Base-by-base conservation (phyloP, 2,329 filamentous ascomycete species). In the Cryphonectria nitschkei region DNA sequence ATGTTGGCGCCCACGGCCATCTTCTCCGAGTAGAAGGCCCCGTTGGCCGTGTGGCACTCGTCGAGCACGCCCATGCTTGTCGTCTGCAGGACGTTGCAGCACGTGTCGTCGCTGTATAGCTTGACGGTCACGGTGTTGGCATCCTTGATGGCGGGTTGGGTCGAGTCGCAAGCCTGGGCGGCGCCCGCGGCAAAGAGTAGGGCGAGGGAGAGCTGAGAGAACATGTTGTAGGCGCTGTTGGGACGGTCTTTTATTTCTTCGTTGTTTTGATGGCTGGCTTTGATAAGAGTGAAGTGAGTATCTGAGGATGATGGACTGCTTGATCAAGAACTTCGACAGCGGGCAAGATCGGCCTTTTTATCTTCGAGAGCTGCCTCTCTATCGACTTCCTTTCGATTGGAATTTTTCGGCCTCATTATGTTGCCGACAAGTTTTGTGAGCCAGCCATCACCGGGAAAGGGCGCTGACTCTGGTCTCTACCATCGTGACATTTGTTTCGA, bases 51-150 rank as follows among this genome's bases (percentile, higher is more conserved):
- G 52, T 56, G 52, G n/a, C 52, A 56, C 52, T 56, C 52, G 26
- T 56, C 52, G 26, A 56, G 52, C 11, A 56, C 52, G 13, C 52
- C 52, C 52, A 56, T 29, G 52, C 52, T 56, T 7, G n/a, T 56
- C 52, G 52, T 56, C 52, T 56, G 52, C 52, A 56, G 11, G 52
- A 29, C n/a, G 52, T 56, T 56, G n/a, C 52, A 56, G 52, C 52
- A 56, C 52, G 52, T 56, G 26, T 56, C 26, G 52, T 56, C 52
- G 11, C 52, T 56, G n/a, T 56, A 56, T n/a, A 56, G 52, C 52
- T 56, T 56, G n/a, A 56, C n/a, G 52, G 52, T 56, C 52, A 56
- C 52, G 9, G 52, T 56, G 52, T 29, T 29, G 4, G n/a, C 11
- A n/a, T 56, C 52, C 52, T 56, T 56, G 52, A 56, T 56, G 29